Base-by-base conservation (phyloP, 1,139 yeast species). In the Blastobotrys persicus region DNA sequence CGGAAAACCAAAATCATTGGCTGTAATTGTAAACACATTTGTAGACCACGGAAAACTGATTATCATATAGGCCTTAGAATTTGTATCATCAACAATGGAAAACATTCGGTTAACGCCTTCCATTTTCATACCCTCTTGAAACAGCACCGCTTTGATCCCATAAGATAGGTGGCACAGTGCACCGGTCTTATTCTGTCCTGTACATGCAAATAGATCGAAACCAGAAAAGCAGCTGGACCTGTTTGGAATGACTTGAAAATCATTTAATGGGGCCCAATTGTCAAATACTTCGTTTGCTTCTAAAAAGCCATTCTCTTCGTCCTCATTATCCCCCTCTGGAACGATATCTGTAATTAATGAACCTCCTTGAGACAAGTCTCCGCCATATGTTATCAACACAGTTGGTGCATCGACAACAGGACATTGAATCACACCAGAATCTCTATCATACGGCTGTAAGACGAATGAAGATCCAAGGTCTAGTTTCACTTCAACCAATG, bases 251-350 rank as follows among this genome's bases (percentile, higher is more conserved):
- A 26, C 64, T 53, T 33, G 50, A 54, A 73, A 59, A 59, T 78
- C 81, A 19, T 74, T 53, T 2, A 78, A 53, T 0, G 82, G 82
- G 0, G 80, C 71, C 82, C 83, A 78, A 52, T 73, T 76, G 42
- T 67, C 70, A 60, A 68, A 73, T 9, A 31, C 54, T 1, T 49
- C 51, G 2, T 46, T 46, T 2, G 26, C 20, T 37, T 23, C 32
- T 12, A 20, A 34, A 5, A 23, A 32, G 14, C 17, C 33, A 14
- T 26, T 19, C 6, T 52, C 57, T 20, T 56, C 55, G n/a, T 39
- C 47, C 11, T 46, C 48, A 9, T 41, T 44, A 6, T 46, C 49
- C 20, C 42, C 42, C 18, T 28, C 42, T 2, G 31, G 42, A 13
- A 39, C 42, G 17, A 31, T 19, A n/a, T 33, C 37, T 23, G 20